A percentile compares a stretch with the other conserved stretches of the same genome.
These are phyloP conservation scores for Calonectria naviculata DNA, from an alignment of 2,329 filamentous ascomycete species.

Conservation along the genomic window DNA sequence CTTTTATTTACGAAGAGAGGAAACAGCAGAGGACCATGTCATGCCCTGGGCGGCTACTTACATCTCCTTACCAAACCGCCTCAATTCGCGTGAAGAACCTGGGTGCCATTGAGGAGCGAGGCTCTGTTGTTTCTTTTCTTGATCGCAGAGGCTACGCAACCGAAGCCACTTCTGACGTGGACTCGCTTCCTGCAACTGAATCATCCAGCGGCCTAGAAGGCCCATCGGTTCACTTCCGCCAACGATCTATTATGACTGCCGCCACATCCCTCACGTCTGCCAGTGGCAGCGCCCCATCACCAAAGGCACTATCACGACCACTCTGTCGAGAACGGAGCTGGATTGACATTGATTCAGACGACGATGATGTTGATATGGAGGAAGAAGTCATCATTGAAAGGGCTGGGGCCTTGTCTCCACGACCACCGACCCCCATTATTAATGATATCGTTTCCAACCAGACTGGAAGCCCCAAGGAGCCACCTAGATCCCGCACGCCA, in stretches of 20 bases:
- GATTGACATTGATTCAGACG: constrained; percentile 51
- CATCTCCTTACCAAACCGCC: constrained; percentile 43
- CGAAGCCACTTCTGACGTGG: constrained; percentile 47
- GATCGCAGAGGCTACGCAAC: constrained; percentile 33
- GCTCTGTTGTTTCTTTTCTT: constrained; percentile 49
- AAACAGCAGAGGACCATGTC: constrained; percentile 25
- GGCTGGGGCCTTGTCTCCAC: constrained; percentile 39
- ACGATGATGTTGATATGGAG: constrained; percentile 27
- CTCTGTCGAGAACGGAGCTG: constrained; percentile 46
- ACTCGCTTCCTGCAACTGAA: constrained; percentile 44
- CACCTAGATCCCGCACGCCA: neutral
- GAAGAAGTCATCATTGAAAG: constrained; percentile 23
- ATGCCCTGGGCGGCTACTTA: constrained; percentile 31
- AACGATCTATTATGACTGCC: constrained; percentile 49
- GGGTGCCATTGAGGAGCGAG: constrained; percentile 49
- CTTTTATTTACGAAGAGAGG: constrained; percentile 46
- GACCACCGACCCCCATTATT: constrained; percentile 43
- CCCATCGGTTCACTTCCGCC: constrained; percentile 46
- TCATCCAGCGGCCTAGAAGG: constrained; percentile 46
- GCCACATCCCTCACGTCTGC: constrained; percentile 50
- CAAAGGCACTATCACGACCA: constrained; percentile 33
- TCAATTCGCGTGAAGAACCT: constrained; percentile 45
- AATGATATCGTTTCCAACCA: constrained; percentile 31
- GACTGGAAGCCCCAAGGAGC: constrained; percentile 25
- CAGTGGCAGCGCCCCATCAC: constrained; percentile 40